These are phyloP conservation scores for Sarcocystis neurona DNA, from an alignment of 169 alveolate species.

Conservation along the genomic window DNA sequence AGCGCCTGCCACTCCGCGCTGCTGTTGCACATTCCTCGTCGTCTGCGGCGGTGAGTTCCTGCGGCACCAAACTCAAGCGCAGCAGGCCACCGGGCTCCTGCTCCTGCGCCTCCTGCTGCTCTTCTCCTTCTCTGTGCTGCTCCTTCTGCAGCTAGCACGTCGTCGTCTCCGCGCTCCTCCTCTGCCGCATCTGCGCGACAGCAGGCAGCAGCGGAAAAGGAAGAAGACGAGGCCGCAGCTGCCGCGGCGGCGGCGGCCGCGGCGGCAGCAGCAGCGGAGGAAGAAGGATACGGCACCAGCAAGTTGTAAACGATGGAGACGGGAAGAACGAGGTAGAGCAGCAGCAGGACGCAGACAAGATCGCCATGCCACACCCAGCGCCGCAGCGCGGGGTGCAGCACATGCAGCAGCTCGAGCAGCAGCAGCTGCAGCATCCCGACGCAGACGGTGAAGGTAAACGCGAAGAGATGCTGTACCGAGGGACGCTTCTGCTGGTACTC, in stretches of 20 bases:
- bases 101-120: too few species aligned
- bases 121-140: too few species aligned
- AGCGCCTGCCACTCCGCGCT: too few species aligned
- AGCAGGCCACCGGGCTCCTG: too few species aligned
- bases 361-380: constrained; percentile 53
- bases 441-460: constrained; percentile 51
- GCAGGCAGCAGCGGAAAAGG: background rate
- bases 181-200: too few species aligned
- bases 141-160: too few species aligned
- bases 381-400: constrained; percentile 44
- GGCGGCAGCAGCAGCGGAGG: constrained; percentile 19
- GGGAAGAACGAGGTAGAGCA: constrained; percentile 56
- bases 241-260: background rate
- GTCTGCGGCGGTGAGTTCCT: too few species aligned
- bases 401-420: constrained; percentile 60
- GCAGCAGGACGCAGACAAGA: constrained; percentile 39
- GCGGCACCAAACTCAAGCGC: too few species aligned
- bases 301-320: constrained; percentile 45
- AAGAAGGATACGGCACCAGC: constrained; percentile 18
- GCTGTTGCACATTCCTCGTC: too few species aligned
- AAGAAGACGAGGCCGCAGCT: background rate
- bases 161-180: too few species aligned
- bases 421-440: constrained; percentile 61
- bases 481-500: constrained; percentile 58
- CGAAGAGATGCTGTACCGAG: constrained; percentile 52